Base-by-base conservation (phyloP, 495 filamentous ascomycete species). In the Trichoderma asperelloides region DNA sequence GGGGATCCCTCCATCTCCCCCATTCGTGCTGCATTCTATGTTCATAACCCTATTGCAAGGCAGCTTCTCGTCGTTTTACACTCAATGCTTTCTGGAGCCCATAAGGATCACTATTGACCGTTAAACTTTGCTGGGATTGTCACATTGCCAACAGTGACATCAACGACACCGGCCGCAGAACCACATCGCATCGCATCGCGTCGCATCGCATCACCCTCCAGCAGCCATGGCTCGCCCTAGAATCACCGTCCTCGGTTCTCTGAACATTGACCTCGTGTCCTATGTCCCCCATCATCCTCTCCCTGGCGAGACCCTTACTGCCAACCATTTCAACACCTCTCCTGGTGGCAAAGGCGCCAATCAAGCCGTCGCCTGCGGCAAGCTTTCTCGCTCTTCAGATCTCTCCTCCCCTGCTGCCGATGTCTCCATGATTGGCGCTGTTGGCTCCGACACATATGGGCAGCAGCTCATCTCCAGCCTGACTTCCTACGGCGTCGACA, bases 271-370 rank as follows among this genome's bases (percentile, higher is more conserved):
- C 79, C 87, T 97, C 68, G 88, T 96, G 55, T 92, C 91, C 47
- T 85, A 89, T 68, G 96, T 94, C 39, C 82, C 91, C 0, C 92
- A 95, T 47, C 82, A 96, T 68, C 95, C 95, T 2, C 75, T 79
- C 0, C 84, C 89, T 3, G 95, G 95, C 67, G 95, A 98, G 73
- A 98, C 95, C 4, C 84, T 98, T 47, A 93, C 89, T 2, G 82
- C 91, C n/a, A 82, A 79, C 65, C 85, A 86, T 7, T 96, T 95
- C 81, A 81, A 84, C 73, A 90, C 86, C 51, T 93, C 89, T 63
- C 86, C 88, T 16, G 95, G 95, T 66, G 95, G 95, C 51, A 98
- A 98, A 78, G 95, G 95, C 68, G 92, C 92, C 41, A 98, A 98
- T 81, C 95, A 98, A 79, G 92, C 92, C 60, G 90, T 96, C 51